A percentile compares a stretch with the other conserved stretches of the same genome.
Conservation (phyloP, 805 yeast genomes). For the Candida dajiaensis region DNA sequence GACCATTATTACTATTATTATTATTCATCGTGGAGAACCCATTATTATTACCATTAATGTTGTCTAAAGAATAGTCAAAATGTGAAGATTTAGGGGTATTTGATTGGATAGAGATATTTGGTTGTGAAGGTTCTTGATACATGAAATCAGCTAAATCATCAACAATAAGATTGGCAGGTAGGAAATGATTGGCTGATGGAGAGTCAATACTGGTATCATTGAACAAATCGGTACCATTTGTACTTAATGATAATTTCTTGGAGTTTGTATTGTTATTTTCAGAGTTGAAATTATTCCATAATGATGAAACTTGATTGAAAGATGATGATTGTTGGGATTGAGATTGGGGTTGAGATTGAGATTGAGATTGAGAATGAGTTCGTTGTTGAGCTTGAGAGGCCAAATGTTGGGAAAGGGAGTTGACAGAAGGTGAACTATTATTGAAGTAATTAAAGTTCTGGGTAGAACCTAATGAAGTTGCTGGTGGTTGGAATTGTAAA, state of each 20-base stretch:
- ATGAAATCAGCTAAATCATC: slow-evolving; percentile 18
- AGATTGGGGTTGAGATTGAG: neutral
- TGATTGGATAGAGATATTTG: neutral
- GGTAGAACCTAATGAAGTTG: slow-evolving; percentile 1
- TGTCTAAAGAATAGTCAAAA: neutral
- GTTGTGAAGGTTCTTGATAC: neutral
- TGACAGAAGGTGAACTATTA: slow-evolving; percentile 11
- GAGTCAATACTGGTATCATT: slow-evolving; percentile 25
- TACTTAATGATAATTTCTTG: slow-evolving; percentile 7
- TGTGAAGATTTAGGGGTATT: neutral
- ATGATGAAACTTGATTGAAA: slow-evolving; percentile 1
- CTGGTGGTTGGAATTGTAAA: slow-evolving; percentile 2
- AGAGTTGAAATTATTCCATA: slow-evolving; percentile 5
- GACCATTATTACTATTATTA: neutral
- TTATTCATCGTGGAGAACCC: neutral
- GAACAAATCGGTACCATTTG: slow-evolving; percentile 4
- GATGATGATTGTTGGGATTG: neutral
- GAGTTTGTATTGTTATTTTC: neutral
- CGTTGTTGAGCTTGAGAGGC: neutral
- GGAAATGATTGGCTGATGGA: slow-evolving; percentile 29
- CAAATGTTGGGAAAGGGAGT: neutral
- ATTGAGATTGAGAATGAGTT: neutral
- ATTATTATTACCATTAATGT: neutral
- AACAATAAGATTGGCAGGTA: slow-evolving; percentile 30
- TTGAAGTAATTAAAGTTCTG: slow-evolving; percentile 3